Evolutionary conservation across 1,284 basidiomycete genomes (phyloP).

Genomic region (Polyporus tsugae): DNA sequence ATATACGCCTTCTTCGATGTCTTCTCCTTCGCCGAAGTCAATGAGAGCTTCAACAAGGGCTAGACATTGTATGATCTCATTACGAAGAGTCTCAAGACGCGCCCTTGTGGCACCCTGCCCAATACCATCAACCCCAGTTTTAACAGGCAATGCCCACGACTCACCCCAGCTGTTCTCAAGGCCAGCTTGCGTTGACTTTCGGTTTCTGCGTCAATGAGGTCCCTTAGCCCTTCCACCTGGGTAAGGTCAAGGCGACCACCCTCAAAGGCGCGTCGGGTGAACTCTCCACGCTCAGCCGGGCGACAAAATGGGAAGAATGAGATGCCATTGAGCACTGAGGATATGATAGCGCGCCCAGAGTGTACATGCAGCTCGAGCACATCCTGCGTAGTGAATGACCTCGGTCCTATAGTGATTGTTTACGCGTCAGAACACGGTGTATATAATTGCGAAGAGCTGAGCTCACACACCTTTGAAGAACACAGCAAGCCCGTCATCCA

Average conservation of each 20-base stretch:
- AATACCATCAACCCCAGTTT: slow-evolving; percentile 2
- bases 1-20: slow-evolving; percentile 81
- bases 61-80: slow-evolving; percentile 72
- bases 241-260: slow-evolving; percentile 84
- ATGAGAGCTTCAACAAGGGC: slow-evolving; percentile 88
- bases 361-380: slow-evolving; percentile 90
- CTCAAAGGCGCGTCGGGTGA: slow-evolving; percentile 84
- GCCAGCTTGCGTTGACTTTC: slow-evolving; percentile 82
- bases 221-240: slow-evolving; percentile 85
- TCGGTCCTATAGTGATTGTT: slow-evolving; percentile 55
- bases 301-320: slow-evolving; percentile 67
- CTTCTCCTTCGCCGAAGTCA: slow-evolving; percentile 91
- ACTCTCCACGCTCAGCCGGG: slow-evolving; percentile 87
- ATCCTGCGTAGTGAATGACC: slow-evolving; percentile 84
- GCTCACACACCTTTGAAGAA: slow-evolving; percentile 74
- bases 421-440: background rate
- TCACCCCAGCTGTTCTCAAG: slow-evolving; percentile 69
- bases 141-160: slow-evolving; percentile 6
- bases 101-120: slow-evolving; percentile 64
- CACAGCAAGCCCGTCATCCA: slow-evolving; percentile 87
- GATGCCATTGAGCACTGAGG: slow-evolving; percentile 72
- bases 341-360: slow-evolving; percentile 83
- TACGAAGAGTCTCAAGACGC: slow-evolving; percentile 70
- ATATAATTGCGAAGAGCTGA: background rate
- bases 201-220: slow-evolving; percentile 88